Conservation (phyloP, 2,329 filamentous ascomycete species). For the Scopulariopsis brevicaulis region DNA sequence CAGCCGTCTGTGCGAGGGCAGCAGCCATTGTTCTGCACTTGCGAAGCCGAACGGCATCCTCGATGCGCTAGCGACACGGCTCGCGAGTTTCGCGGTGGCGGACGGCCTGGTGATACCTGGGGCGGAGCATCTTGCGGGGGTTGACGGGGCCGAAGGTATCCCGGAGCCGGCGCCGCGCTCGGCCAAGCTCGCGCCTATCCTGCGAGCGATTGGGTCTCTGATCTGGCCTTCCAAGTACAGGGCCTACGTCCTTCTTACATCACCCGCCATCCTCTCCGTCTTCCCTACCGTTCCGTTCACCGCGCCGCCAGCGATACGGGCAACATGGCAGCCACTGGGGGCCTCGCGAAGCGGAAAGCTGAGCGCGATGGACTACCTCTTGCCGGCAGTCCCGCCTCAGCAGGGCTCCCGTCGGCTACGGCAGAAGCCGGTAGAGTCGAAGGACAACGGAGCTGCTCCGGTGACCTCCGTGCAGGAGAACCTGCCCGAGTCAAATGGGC, state of each 20-base stretch:
- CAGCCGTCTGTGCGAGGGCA: conserved; percentile 51
- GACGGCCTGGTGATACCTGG: conserved; percentile 59
- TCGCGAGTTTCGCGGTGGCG: conserved; percentile 60
- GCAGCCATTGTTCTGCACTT: conserved; percentile 59
- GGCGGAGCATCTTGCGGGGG: conserved; percentile 42
- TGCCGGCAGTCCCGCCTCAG: conserved; percentile 39
- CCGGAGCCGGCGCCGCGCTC: conserved; percentile 48
- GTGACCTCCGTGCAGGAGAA: conserved; percentile 18
- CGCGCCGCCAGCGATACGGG: not conserved
- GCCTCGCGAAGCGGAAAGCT: conserved; percentile 12
- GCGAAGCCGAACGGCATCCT: conserved; percentile 58
- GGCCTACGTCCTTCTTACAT: conserved; percentile 58
- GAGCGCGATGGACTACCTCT: conserved; percentile 53
- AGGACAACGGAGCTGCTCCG: conserved; percentile 14
- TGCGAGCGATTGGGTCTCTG: conserved; percentile 69
- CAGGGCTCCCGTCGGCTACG: not conserved
- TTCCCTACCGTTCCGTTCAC: conserved; percentile 46
- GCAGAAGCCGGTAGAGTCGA: not conserved
- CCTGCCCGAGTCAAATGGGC: conserved; percentile 13
- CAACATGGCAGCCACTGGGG: conserved; percentile 2
- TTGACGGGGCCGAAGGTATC: conserved; percentile 29
- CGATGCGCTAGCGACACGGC: conserved; percentile 62
- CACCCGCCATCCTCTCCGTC: conserved; percentile 56
- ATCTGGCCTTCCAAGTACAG: conserved; percentile 71
- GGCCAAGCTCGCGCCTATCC: conserved; percentile 53